Base-by-base conservation (phyloP, 441 rosid genomes). In the Gossypium laxum region DNA sequence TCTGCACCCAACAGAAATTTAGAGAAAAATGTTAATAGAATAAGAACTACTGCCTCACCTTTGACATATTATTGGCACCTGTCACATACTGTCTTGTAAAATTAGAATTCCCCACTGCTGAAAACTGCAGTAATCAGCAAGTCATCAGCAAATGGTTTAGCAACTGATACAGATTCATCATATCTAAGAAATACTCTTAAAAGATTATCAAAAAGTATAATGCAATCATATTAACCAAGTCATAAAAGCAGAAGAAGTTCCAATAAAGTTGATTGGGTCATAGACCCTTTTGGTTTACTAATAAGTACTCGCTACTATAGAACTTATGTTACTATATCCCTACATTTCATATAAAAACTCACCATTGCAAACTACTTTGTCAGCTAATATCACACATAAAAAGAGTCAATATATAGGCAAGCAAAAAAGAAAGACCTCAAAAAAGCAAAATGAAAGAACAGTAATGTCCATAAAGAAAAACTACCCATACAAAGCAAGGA, bases 91-190 rank as follows among this genome's bases (percentile, higher is more conserved):
- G 81, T 75, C 82, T 80, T 58, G 72, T 69, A 54, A 43, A 41
- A 76, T 76, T 75, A 52, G 75, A 78, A 56, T 70, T 58, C 28
- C 70, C 51, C 30, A 47, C 64, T 56, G 22, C 69, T 47, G 75
- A 79, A 56, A 83, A 74, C 89, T 85, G 86, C 79, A 72, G 22
- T 22, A 56, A 56, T 56, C 79, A 70, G 18, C 51, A 67, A 47
- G 28, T 71, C 76, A 78, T 14, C 19, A 65, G 34, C 24, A 71
- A 75, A 30, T 58, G 74, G 21, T 41, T 62, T 54, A 73, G 51
- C 30, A 77, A 71, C 69, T 69, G 38, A 71, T 21, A 70, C 11
- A 59, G 55, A 68, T 30, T n/a, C 21, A 34, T 28, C 22, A 75
- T 32, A 26, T 24, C 17, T 19, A 51, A 45, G 22, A 32, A 17